These are phyloP conservation scores for Populus pruinosa DNA, from an alignment of 345 rosid genomes.

Conservation along the genomic window DNA sequence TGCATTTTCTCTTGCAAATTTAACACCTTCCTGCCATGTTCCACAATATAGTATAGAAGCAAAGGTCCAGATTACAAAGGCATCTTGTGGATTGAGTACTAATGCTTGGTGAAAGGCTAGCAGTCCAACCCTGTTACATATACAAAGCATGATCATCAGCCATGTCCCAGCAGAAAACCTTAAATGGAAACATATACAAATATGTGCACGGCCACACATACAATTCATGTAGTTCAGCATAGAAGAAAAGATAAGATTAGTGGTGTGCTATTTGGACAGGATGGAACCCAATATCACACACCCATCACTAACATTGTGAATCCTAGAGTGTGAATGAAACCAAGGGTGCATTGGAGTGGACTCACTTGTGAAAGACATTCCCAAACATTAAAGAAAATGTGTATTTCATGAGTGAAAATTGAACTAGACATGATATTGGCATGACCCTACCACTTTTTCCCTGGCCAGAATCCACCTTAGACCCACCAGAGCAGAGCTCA, in stretches of 20 bases:
- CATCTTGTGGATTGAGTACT: constrained; percentile 71
- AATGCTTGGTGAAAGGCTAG: constrained; percentile 85
- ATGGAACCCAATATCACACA: no score
- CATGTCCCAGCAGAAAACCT: constrained; percentile 4
- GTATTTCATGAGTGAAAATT: background rate
- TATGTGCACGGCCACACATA: background rate
- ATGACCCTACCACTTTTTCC: background rate
- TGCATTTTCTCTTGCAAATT: constrained; percentile 54
- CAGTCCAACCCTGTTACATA: constrained; percentile 64
- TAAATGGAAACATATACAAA: background rate
- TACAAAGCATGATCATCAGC: constrained; percentile 17
- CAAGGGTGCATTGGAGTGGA: no score
- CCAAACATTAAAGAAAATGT: background rate
- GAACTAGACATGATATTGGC: background rate
- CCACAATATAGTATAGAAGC: constrained; percentile 73
- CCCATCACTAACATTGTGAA: no score
- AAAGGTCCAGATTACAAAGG: constrained; percentile 55
- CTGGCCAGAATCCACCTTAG: no score
- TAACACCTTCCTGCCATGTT: constrained; percentile 61
- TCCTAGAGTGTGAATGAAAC: no score
- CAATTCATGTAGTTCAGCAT: no score
- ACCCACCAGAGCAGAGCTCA: background rate
- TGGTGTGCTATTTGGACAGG: no score
- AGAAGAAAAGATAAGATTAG: no score
- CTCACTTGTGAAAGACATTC: background rate